A percentile compares a stretch with the other conserved stretches of the same genome.
These are phyloP conservation scores for Trichoderma sp. DNA, from an alignment of 2,329 filamentous ascomycete species.

Conservation along the genomic window DNA sequence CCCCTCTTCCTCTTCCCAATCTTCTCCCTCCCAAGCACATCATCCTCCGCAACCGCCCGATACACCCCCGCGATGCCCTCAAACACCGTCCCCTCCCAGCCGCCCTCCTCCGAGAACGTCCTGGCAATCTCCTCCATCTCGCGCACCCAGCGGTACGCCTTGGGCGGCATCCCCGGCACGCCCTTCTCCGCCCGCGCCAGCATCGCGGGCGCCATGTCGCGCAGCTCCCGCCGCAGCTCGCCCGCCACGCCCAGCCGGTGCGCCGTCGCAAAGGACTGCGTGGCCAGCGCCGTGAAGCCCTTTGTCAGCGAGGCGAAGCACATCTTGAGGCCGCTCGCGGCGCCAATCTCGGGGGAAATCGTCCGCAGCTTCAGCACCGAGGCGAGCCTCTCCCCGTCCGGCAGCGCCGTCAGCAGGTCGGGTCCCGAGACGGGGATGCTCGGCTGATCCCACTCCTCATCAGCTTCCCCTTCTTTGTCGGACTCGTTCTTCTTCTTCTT, in stretches of 20 bases:
- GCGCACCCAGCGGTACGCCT: conserved; percentile 75
- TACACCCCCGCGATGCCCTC: conserved; percentile 64
- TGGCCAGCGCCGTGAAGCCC: conserved; percentile 67
- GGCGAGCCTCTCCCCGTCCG: conserved; percentile 46
- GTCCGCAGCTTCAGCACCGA: conserved; percentile 52
- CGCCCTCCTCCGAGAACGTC: conserved; percentile 66
- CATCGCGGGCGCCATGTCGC: conserved; percentile 50
- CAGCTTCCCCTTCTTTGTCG: conserved; percentile 24
- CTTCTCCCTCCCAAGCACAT: conserved; percentile 61
- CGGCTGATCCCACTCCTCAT: conserved; percentile 44
- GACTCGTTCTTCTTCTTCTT: conserved; percentile 35
- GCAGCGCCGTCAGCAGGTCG: conserved; percentile 44
- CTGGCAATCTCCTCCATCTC: conserved; percentile 77
- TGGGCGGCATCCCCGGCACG: conserved; percentile 65
- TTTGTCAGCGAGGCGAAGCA: conserved; percentile 65
- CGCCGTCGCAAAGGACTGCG: conserved; percentile 73
- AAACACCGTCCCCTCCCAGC: conserved; percentile 61
- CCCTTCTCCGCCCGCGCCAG: conserved; percentile 52
- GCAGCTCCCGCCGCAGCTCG: conserved; percentile 60
- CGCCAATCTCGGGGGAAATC: conserved; percentile 54
- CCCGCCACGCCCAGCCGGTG: conserved; percentile 62
- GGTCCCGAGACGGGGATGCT: conserved; percentile 56
- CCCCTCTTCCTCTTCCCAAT: conserved; percentile 59
- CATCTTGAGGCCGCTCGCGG: conserved; percentile 65
- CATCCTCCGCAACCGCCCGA: conserved; percentile 61